Conservation (phyloP, 179 eudicot species). For the Corrigiola litoralis region DNA sequence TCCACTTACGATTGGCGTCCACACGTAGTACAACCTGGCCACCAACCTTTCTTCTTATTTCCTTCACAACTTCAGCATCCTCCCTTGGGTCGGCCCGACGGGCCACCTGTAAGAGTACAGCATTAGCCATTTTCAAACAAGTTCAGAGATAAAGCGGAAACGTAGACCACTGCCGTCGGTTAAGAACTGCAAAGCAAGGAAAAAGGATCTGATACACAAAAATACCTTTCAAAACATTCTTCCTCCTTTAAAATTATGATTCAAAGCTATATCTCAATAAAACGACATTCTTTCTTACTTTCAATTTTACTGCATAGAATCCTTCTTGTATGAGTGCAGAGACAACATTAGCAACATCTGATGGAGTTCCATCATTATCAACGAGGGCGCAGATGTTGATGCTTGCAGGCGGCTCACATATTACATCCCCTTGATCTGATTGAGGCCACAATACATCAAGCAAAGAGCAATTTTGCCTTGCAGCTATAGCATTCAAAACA, state of each 20-base stretch:
- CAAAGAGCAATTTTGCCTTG: constrained; percentile 49
- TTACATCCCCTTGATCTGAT: constrained; percentile 22
- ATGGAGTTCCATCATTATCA: constrained; percentile 70
- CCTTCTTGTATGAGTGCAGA: constrained; percentile 68
- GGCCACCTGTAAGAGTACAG: constrained; percentile 55
- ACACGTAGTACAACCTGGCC: constrained; percentile 58
- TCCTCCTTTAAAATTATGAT: not conserved
- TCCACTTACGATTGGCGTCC: constrained; percentile 94
- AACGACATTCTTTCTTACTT: constrained; percentile 45
- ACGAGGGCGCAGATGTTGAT: constrained; percentile 81
- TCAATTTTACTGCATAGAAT: constrained; percentile 72
- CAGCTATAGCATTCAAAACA: constrained; percentile 79
- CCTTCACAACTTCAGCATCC: constrained; percentile 69
- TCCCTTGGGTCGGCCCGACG: constrained; percentile 72
- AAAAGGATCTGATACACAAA: not conserved
- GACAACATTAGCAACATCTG: constrained; percentile 71
- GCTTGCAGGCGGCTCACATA: constrained; percentile 29
- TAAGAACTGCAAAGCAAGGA: not conserved
- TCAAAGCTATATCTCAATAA: constrained; percentile 5
- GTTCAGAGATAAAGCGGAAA: not conserved
- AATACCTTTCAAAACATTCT: not conserved
- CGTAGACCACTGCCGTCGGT: not conserved
- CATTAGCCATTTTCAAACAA: not conserved
- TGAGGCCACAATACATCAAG: constrained; percentile 49
- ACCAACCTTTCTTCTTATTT: constrained; percentile 77